Conservation (phyloP, 2,329 filamentous ascomycete genomes). For the Ophiocordyceps sinensis region DNA sequence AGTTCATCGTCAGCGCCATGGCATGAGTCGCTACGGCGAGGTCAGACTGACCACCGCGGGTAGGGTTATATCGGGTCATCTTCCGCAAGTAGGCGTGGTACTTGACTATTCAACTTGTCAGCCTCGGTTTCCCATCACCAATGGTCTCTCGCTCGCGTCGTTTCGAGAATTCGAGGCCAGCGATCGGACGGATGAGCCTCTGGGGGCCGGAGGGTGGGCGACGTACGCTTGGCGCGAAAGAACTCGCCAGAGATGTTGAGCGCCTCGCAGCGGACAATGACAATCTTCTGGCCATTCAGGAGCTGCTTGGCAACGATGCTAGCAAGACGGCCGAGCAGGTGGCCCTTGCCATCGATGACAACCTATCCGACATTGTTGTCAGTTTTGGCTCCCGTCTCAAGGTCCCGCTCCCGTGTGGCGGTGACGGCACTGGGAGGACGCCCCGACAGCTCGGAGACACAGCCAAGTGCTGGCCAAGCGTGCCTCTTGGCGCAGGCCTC, state of each 20-base stretch:
- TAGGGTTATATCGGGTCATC: conserved; percentile 99
- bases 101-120: conserved; percentile 59
- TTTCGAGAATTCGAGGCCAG: background rate
- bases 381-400: background rate
- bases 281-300: conserved; percentile 98
- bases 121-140: background rate
- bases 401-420: background rate
- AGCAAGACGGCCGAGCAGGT: conserved; percentile 97
- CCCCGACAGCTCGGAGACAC: background rate
- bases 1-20: conserved; percentile 18
- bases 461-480: background rate
- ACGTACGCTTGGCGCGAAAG: conserved; percentile 99
- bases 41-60: conserved; percentile 69
- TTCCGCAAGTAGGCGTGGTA: conserved; percentile 99
- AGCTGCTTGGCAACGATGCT: conserved; percentile 98
- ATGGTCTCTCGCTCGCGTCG: background rate
- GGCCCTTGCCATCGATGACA: conserved; percentile 99
- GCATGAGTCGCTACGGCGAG: conserved; percentile 8
- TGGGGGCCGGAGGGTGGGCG: conserved; percentile 2
- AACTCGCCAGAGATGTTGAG: conserved; percentile 99
- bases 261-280: conserved; percentile 95
- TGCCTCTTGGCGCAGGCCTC: background rate
- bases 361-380: conserved; percentile 39
- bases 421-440: background rate
- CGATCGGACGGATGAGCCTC: background rate